phyloP scores from a whole-genome alignment of 2,329 filamentous ascomycete genomes.

The Gyromitra esculenta region DNA sequence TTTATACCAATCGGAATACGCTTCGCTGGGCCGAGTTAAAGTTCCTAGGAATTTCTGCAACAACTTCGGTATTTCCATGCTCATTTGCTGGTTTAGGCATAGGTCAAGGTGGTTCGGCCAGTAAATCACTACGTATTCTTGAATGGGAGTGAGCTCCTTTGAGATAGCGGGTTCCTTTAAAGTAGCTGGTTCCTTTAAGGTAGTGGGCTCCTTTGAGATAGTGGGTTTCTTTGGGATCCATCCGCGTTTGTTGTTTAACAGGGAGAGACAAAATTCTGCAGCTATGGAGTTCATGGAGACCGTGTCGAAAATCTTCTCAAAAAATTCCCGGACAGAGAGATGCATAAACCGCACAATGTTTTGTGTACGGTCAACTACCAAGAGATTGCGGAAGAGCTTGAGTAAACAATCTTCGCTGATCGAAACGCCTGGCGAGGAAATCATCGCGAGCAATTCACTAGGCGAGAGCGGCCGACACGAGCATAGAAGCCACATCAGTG shows the following conservation, averaged over 20 bases:
- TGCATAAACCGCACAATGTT: slow-evolving; percentile 54
- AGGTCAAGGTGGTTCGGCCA: slow-evolving; percentile 20
- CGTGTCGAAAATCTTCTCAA: slow-evolving; percentile 32
- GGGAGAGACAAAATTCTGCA: slow-evolving; percentile 34
- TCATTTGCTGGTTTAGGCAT: slow-evolving; percentile 8
- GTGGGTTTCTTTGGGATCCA: too few species aligned
- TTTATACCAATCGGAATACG: not conserved
- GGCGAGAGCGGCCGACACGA: slow-evolving; percentile 8
- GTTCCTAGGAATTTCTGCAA: slow-evolving; percentile 2
- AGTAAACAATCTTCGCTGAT: slow-evolving; percentile 29
- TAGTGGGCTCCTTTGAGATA: not conserved
- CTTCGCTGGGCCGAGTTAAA: not conserved
- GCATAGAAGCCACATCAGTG: slow-evolving; percentile 40
- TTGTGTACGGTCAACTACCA: slow-evolving; percentile 46
- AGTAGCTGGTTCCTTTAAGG: too few species aligned
- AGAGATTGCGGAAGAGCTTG: slow-evolving; percentile 49
- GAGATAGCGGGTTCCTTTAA: not conserved
- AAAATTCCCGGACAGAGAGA: slow-evolving; percentile 54
- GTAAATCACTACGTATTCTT: slow-evolving; percentile 19
- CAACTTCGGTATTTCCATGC: not conserved
- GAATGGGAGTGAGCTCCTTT: not conserved
- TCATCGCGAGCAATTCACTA: not conserved
- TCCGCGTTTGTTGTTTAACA: slow-evolving; percentile 5
- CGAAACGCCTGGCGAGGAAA: not conserved
- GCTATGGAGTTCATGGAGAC: slow-evolving; percentile 33